Base-by-base conservation (phyloP, 768 basidiomycete species). In the Terana coerulea region DNA sequence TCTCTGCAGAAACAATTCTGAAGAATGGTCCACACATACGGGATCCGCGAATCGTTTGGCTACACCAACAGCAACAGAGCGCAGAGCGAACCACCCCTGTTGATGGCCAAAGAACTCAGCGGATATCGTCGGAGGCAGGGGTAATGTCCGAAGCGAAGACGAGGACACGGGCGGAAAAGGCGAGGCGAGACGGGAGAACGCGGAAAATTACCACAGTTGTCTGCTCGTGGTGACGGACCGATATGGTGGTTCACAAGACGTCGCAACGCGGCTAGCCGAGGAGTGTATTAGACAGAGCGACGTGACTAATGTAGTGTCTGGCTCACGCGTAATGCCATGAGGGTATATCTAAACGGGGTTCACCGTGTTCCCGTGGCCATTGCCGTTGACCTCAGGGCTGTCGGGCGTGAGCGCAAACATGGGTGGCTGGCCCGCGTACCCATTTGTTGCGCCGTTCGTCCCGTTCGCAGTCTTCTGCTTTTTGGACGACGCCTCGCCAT, bases 401-500 rank as follows among this genome's bases (percentile, higher is more conserved):
- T 28, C 59, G 4, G 49, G 43, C 41, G 49, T n/a, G 52, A 29
- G 45, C 31, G 31, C n/a, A 36, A 26, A n/a, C n/a, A n/a, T n/a
- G 49, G 37, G 15, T 29, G 54, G 2, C 52, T 40, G 36, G 42
- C 41, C 17, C n/a, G 52, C 2, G 3, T 22, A 14, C 17, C 31
- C 45, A 22, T 34, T 34, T 15, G 41, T 11, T 40, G 39, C 41
- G 36, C 41, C 28, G n/a, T 30, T 15, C 49, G 42, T 24, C 44
- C 41, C 25, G 19, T 60, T 53, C 59, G 72, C 73, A 9, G 49
- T 44, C 56, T 71, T 73, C 61, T 69, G 72, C 25, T 54, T 19
- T 47, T 67, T 70, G 6, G 63, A 40, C 12, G 65, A 63, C 47
- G 68, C 72, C 35, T 61, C 62, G 5, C 31, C 44, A 31, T 54